Conservation (phyloP, 2,329 filamentous ascomycete genomes). For the Thelonectria rubi region DNA sequence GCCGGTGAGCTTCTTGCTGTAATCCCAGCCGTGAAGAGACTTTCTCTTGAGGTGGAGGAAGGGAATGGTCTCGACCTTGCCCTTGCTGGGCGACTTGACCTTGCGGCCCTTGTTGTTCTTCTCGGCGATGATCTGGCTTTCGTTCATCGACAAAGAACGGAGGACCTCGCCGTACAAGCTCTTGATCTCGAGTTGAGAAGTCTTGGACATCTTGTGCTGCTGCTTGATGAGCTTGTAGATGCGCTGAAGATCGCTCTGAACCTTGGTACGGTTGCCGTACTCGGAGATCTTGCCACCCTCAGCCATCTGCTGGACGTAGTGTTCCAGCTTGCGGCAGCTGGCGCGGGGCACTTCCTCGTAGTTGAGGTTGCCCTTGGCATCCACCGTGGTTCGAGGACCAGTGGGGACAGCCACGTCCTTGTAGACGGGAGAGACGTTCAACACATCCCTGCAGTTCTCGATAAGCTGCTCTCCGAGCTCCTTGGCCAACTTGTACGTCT, state of each 20-base stretch:
- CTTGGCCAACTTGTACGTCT: constrained; percentile 98
- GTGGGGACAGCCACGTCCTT: constrained; percentile 96
- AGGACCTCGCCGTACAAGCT: constrained; percentile 92
- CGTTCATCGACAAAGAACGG: constrained; percentile 95
- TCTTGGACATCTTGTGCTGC: constrained; percentile 97
- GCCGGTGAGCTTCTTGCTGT: constrained; percentile 97
- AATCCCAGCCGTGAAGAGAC: constrained; percentile 94
- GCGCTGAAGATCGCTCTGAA: constrained; percentile 91
- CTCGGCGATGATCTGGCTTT: constrained; percentile 93
- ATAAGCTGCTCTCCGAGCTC: constrained; percentile 92
- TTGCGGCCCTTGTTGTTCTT: constrained; percentile 77
- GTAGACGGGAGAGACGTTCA: constrained; percentile 85
- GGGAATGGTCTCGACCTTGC: constrained; percentile 96
- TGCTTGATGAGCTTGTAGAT: constrained; percentile 99
- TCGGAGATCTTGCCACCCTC: constrained; percentile 98
- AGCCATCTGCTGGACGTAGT: constrained; percentile 98
- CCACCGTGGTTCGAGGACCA: constrained; percentile 90
- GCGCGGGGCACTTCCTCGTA: constrained; percentile 88
- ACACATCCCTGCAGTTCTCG: constrained; percentile 95
- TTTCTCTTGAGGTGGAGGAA: constrained; percentile 98
- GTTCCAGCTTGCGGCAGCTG: constrained; percentile 95
- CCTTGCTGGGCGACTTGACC: constrained; percentile 71
- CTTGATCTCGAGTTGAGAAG: constrained; percentile 96
- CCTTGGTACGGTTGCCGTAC: constrained; percentile 97
- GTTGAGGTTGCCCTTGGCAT: constrained; percentile 89